Base-by-base conservation (phyloP, 2,329 filamentous ascomycete species). In the Neophaeococcomyces aloes region DNA sequence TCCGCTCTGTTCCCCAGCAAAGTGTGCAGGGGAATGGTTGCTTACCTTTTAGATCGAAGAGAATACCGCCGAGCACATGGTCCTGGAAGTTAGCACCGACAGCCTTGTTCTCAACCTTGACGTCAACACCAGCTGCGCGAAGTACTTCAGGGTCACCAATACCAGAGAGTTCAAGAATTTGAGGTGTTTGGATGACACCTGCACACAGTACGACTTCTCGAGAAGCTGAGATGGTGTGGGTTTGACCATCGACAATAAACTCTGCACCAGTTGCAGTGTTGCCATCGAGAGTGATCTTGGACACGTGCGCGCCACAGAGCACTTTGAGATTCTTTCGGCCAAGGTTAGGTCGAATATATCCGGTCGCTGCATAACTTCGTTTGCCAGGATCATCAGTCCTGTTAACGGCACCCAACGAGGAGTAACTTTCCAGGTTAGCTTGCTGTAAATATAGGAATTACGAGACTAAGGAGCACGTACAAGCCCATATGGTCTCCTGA, bases 91-190 rank as follows among this genome's bases (percentile, higher is more conserved):
- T 71, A 21, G 65, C 64, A 3, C 70, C 71, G 3, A 73, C 65
- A 2, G 59, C 65, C 2, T 60, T 57, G 38, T 67, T 68, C 23
- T 61, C 56, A 5, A 72, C 59, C 40, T 65, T 64, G 25, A 63
- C 59, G 3, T 61, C 50, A 2, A 74, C 62, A 0, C 63, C 64
- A 1, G 63, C 63, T 0, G 53, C 54, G 7, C 56, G 49, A 2
- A 74, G 60, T 2, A 71, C 53, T 0, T 59, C 56, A 0, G 62
- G 58, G 35, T 67, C 64, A 2, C 78, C 78, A 18, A 82, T 67
- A 0, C 78, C 78, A 0, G 76, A 79, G 1, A 79, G 63, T 50
- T 81, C 77, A 13, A 74, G 68, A 14, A 76, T 64, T 58, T 72
- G 74, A 2, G 70, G 78, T 13, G 71, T 76, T 53, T 71, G 70